These are phyloP conservation scores for Whalleya microplaca DNA, from an alignment of 2,329 filamentous ascomycete genomes.

Conservation along the genomic window DNA sequence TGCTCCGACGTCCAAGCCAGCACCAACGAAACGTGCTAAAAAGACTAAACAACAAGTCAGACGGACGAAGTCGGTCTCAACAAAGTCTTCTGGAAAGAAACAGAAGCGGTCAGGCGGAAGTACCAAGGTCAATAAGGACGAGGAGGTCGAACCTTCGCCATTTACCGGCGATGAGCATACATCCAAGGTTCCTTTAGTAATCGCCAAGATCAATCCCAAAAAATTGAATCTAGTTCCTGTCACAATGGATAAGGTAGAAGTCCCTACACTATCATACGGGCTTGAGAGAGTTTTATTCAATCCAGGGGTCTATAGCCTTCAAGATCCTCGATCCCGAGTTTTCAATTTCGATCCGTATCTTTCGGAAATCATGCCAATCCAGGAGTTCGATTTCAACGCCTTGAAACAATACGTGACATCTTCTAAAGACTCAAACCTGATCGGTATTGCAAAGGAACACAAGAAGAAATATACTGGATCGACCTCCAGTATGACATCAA, in stretches of 20 bases:
- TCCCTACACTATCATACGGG: conserved; percentile 71
- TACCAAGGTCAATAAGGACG: no score
- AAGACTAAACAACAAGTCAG: no score
- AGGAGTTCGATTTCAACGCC: conserved; percentile 89
- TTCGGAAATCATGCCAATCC: conserved; percentile 87
- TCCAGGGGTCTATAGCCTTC: conserved; percentile 86
- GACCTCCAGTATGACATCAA: conserved; percentile 93
- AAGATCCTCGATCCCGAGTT: conserved; percentile 83
- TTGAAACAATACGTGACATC: conserved; percentile 89
- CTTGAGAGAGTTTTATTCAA: conserved; percentile 95
- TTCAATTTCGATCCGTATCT: conserved; percentile 98
- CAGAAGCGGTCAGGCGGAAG: no score
- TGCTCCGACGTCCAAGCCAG: neutral
- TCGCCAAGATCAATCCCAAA: conserved; percentile 33
- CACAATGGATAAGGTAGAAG: conserved; percentile 39
- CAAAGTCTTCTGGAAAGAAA: no score
- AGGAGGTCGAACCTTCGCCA: no score
- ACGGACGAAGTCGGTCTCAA: no score
- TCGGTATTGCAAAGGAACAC: conserved; percentile 67
- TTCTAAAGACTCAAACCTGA: conserved; percentile 76
- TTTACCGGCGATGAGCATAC: conserved; percentile 2
- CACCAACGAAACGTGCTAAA: neutral
- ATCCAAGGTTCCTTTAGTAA: conserved; percentile 9
- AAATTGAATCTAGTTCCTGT: conserved; percentile 39
- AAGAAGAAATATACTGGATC: conserved; percentile 87